Conservation (phyloP, 768 basidiomycete species). For the Tylopilus rubrobrunneus region DNA sequence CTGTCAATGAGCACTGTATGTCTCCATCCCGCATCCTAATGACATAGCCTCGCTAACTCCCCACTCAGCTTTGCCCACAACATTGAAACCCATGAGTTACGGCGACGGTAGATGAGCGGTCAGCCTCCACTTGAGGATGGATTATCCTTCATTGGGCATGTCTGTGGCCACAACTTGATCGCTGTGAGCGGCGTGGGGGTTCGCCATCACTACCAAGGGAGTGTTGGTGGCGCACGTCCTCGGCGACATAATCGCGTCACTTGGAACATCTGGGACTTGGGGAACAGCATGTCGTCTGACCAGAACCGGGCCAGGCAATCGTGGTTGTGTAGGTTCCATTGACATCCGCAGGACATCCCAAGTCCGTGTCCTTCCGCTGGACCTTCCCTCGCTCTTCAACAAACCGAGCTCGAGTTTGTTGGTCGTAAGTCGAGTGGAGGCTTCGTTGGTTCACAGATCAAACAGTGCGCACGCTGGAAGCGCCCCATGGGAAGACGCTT, state of each 20-base stretch:
- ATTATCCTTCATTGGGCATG: slow-evolving; percentile 54
- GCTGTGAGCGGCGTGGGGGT: slow-evolving; percentile 73
- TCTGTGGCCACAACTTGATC: slow-evolving; percentile 82
- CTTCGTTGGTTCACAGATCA: slow-evolving; percentile 5
- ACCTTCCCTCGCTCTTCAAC: slow-evolving; percentile 59
- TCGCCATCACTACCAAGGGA: slow-evolving; percentile 72
- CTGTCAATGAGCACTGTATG: too few relatives aligned
- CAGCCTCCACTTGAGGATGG: slow-evolving; percentile 80
- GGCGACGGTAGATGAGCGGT: slow-evolving; percentile 59
- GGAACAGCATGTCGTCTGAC: slow-evolving; percentile 56
- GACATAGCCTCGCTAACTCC: too few relatives aligned
- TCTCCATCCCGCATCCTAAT: too few relatives aligned
- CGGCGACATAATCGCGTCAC: too few relatives aligned
- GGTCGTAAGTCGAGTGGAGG: slow-evolving; percentile 51
- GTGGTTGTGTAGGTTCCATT: slow-evolving; percentile 61
- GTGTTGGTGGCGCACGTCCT: too few relatives aligned
- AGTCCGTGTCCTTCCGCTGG: slow-evolving; percentile 46
- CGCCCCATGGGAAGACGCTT: slow-evolving; percentile 53
- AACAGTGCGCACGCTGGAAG: slow-evolving; percentile 73
- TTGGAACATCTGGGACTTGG: too few relatives aligned
- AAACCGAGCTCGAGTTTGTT: slow-evolving; percentile 64
- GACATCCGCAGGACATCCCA: slow-evolving; percentile 47
- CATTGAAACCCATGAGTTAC: slow-evolving; percentile 12
- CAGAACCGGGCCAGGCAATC: slow-evolving; percentile 28
- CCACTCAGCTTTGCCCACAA: too few relatives aligned